These are phyloP conservation scores for Backusella luteola DNA, from an alignment of 192 early-diverging fungal genomes.

Conservation along the genomic window DNA sequence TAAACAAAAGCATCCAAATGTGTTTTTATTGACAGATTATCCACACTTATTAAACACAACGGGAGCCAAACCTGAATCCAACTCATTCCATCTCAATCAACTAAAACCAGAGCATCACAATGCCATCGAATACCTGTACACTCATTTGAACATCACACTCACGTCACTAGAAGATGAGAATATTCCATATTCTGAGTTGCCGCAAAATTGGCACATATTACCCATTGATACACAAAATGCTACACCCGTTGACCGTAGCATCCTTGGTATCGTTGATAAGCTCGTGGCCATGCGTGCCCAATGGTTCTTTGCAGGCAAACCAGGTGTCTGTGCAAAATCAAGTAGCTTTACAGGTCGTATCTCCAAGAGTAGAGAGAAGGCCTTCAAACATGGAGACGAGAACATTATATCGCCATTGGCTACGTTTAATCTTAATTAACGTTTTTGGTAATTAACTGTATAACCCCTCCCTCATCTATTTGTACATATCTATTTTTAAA, in stretches of 20 bases:
- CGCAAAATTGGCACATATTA: constrained; percentile 34
- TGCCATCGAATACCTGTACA: constrained; percentile 31
- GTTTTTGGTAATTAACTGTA: background rate
- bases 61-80: constrained; percentile 31
- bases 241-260: background rate
- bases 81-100: constrained; percentile 29
- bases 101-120: constrained; percentile 30
- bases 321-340: constrained; percentile 25
- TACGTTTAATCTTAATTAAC: constrained; percentile 10
- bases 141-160: constrained; percentile 27
- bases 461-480: background rate
- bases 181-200: constrained; percentile 22
- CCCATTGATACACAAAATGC: background rate
- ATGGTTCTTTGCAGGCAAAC: constrained; percentile 37
- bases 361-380: constrained; percentile 9
- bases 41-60: constrained; percentile 35
- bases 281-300: constrained; percentile 35
- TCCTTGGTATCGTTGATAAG: constrained; percentile 38
- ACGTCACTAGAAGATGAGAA: constrained; percentile 12
- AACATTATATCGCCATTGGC: constrained; percentile 10
- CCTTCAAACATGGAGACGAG: constrained; percentile 10
- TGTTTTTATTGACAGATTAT: constrained; percentile 43
- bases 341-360: constrained; percentile 34
- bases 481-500: background rate
- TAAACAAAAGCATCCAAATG: constrained; percentile 9